Conservation (phyloP, 2,329 filamentous ascomycete species). For the Calonectria honghensis region DNA sequence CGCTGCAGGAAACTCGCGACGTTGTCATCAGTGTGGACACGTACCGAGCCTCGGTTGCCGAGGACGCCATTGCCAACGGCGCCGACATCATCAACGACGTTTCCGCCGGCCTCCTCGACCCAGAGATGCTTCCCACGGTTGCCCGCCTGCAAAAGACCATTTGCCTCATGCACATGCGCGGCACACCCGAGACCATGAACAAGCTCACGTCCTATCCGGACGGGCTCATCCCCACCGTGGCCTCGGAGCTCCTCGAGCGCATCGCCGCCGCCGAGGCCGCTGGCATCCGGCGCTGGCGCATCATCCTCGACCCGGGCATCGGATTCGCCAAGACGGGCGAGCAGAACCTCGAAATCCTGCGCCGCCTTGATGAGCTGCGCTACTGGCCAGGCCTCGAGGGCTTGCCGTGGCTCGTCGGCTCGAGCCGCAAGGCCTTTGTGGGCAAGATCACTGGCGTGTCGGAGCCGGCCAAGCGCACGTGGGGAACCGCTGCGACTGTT, state of each 20-base stretch:
- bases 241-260: constrained; percentile 80
- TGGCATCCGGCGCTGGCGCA: constrained; percentile 93
- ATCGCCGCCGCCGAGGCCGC: constrained; percentile 85
- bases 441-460: constrained; percentile 86
- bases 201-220: constrained; percentile 79
- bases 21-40: constrained; percentile 93
- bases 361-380: constrained; percentile 78
- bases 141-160: constrained; percentile 87
- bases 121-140: constrained; percentile 87
- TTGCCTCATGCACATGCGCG: constrained; percentile 94
- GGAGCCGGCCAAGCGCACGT: constrained; percentile 81
- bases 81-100: constrained; percentile 98
- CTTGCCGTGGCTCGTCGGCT: constrained; percentile 91
- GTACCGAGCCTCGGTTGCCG: constrained; percentile 89
- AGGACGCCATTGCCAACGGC: constrained; percentile 83
- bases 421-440: constrained; percentile 92
- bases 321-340: constrained; percentile 91
- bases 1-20: constrained; percentile 75
- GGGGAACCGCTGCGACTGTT: constrained; percentile 92
- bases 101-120: constrained; percentile 86
- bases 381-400: constrained; percentile 78
- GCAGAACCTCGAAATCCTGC: constrained; percentile 89
- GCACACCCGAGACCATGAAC: constrained; percentile 88
- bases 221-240: constrained; percentile 80
- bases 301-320: constrained; percentile 94